These are phyloP conservation scores for Furcasterigmium furcatum DNA, from an alignment of 2,329 filamentous ascomycete species.

Conservation along the genomic window DNA sequence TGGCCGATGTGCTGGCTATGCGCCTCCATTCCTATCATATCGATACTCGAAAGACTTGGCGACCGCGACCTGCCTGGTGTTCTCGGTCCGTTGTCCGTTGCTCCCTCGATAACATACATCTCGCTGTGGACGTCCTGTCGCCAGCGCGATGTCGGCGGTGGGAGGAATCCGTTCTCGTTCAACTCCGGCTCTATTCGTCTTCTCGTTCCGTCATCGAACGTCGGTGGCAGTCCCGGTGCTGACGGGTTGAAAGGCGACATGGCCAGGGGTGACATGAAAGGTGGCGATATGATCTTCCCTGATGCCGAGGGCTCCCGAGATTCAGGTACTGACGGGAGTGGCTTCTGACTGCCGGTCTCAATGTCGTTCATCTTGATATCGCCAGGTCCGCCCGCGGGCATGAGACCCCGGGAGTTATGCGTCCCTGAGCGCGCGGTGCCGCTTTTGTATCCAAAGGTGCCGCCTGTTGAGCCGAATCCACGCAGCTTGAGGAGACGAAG, in stretches of 20 bases:
- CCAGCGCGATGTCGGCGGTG: neutral
- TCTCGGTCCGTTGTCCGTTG: constrained; percentile 14
- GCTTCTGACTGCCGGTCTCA: constrained; percentile 19
- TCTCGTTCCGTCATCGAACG: neutral
- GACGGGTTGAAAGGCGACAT: neutral
- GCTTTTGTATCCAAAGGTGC: constrained; percentile 22
- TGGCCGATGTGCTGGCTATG: constrained; percentile 11
- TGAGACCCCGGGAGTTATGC: constrained; percentile 18
- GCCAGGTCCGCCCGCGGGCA: constrained; percentile 29
- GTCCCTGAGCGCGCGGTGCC: constrained; percentile 24
- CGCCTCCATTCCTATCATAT: constrained; percentile 16
- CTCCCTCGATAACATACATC: constrained; percentile 30
- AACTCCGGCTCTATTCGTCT: neutral
- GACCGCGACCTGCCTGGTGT: constrained; percentile 19
- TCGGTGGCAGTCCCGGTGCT: neutral
- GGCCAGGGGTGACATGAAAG: neutral
- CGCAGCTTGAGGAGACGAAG: constrained; percentile 43
- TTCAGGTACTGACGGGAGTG: neutral
- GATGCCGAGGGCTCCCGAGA: neutral
- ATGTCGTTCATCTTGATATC: constrained; percentile 29
- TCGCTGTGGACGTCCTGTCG: constrained; percentile 24
- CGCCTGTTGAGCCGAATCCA: constrained; percentile 41
- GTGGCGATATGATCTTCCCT: neutral
- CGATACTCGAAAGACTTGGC: constrained; percentile 17
- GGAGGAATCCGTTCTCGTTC: neutral